phyloP scores from a whole-genome alignment of 2,329 filamentous ascomycete genomes.

The Calonectria montana region DNA sequence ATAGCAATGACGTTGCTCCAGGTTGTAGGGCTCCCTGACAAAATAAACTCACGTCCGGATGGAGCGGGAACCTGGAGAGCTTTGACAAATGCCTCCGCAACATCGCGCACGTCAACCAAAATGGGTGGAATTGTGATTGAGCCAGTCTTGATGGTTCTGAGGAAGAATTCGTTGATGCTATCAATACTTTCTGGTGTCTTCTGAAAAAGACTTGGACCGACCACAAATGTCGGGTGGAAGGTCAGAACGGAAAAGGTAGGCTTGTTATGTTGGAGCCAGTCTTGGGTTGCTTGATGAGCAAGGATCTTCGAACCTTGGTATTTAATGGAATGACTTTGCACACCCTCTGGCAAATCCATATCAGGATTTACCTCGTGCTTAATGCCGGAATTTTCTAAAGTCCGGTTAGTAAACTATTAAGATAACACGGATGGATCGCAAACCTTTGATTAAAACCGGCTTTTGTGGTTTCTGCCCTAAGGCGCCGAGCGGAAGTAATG shows the following conservation, averaged over 20 bases:
- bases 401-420: background rate
- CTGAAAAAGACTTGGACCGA: background rate
- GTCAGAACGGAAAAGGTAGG: background rate
- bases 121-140: background rate
- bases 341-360: background rate
- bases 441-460: background rate
- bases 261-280: background rate
- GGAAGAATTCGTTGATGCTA: constrained; percentile 1
- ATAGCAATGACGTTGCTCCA: background rate
- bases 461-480: background rate
- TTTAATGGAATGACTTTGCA: background rate
- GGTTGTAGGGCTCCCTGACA: background rate
- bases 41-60: background rate
- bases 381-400: background rate
- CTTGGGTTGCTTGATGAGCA: background rate
- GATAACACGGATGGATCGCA: background rate
- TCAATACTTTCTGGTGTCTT: background rate
- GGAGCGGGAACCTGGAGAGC: background rate
- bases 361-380: background rate
- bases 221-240: background rate
- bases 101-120: background rate
- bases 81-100: background rate
- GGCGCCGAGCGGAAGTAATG: background rate
- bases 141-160: background rate
- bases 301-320: background rate